phyloP scores from a whole-genome alignment of 768 basidiomycete genomes.

The Xerocomellus amylosporus region DNA sequence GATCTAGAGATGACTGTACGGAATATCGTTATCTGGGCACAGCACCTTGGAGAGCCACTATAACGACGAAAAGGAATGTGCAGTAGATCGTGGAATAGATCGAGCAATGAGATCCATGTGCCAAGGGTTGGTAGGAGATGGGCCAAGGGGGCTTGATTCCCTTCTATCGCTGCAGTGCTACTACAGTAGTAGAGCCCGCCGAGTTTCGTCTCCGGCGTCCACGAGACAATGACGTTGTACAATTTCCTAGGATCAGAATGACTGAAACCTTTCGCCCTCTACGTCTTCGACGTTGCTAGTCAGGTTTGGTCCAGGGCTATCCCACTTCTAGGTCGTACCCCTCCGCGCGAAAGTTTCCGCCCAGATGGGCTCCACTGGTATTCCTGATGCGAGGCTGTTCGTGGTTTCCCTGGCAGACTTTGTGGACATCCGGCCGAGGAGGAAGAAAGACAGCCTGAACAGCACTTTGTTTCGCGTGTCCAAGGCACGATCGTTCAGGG shows the following conservation, averaged over 20 bases:
- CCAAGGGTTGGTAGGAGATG: not conserved
- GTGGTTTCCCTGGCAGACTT: no score
- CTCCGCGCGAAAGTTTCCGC: not conserved
- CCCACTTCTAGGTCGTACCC: not conserved
- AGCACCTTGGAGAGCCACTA: not conserved
- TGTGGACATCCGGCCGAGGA: no score
- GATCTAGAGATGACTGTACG: not conserved
- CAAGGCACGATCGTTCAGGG: no score
- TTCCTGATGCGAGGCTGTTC: not conserved
- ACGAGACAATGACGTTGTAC: not conserved
- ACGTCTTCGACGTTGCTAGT: not conserved
- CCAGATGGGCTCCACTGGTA: not conserved
- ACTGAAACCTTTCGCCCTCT: not conserved
- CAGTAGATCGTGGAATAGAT: not conserved
- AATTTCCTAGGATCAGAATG: not conserved
- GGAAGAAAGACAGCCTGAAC: no score
- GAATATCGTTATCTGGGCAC: not conserved
- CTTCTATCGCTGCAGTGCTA: not conserved
- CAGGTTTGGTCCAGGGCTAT: not conserved
- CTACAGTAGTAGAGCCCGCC: not conserved
- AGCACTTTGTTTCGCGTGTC: no score
- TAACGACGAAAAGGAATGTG: not conserved
- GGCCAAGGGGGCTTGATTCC: not conserved
- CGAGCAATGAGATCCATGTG: not conserved
- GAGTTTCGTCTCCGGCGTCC: not conserved